Percentiles rank a stretch among this genome's conserved stretches.
These are phyloP conservation scores for Coemansia sp. DNA, from an alignment of 192 early-diverging fungal species.

Conservation along the genomic window DNA sequence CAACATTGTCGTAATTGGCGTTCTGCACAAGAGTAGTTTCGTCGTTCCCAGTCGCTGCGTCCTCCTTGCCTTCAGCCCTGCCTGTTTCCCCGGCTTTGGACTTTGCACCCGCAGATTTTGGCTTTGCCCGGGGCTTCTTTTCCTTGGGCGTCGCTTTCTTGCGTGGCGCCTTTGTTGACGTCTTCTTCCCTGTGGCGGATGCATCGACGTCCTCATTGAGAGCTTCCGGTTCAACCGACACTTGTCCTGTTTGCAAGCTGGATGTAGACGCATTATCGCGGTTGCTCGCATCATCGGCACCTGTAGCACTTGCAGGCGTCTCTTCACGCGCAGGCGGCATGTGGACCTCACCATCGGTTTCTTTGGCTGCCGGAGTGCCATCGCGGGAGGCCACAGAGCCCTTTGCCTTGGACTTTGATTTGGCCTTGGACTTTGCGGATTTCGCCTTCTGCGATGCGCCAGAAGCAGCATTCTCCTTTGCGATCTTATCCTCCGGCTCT, in stretches of 20 bases:
- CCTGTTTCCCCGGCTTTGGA: not conserved
- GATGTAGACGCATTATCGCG: not conserved
- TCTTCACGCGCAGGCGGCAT: not conserved
- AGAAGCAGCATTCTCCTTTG: constrained; percentile 1
- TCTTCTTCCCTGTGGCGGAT: constrained; percentile 19
- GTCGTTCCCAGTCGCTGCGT: constrained; percentile 8
- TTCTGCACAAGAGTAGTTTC: constrained; percentile 24
- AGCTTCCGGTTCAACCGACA: not conserved
- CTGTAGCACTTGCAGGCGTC: not conserved
- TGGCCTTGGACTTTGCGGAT: not conserved
- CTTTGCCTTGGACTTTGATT: not conserved
- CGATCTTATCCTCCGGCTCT: constrained; percentile 15
- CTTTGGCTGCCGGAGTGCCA: not conserved
- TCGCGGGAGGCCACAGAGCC: not conserved
- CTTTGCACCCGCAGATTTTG: constrained; percentile 25
- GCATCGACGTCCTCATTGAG: not conserved
- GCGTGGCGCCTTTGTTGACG: constrained; percentile 12
- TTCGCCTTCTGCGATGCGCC: not conserved
- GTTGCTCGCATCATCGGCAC: not conserved
- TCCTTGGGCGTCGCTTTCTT: constrained; percentile 29
- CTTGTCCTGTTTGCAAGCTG: not conserved
- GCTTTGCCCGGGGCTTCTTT: constrained; percentile 36
- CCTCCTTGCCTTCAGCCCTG: not conserved
- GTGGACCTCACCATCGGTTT: not conserved
- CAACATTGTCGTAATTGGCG: not conserved